A percentile compares a stretch with the other conserved stretches of the same genome.
Evolutionary conservation across 208 protist species (phyloP).

Genomic region (Leishmania aethiopica): DNA sequence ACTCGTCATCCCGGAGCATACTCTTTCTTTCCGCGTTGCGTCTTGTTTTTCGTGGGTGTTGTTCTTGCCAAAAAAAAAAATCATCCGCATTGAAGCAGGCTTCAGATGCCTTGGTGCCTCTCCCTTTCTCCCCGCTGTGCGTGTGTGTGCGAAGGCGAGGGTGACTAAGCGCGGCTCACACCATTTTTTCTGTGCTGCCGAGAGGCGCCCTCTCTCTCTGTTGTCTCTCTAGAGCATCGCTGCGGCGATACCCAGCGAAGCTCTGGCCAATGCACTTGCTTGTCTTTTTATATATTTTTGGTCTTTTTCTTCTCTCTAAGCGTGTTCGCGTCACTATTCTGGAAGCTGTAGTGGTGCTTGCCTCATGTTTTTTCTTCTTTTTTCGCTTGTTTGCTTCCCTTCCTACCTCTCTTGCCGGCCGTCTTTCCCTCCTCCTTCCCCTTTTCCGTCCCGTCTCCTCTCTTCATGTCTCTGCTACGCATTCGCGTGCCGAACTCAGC

Average conservation of each 20-base stretch:
- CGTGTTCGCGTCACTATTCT: not conserved
- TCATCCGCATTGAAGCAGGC: not conserved
- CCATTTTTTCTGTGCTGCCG: not conserved
- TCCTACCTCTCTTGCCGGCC: not conserved
- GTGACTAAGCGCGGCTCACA: not conserved
- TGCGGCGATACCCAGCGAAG: not conserved
- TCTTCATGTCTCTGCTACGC: slow-evolving; percentile 1
- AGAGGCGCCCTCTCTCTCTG: not conserved
- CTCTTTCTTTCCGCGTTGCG: not conserved
- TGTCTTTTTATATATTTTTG: not conserved
- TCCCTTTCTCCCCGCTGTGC: not conserved
- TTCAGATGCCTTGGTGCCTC: not conserved
- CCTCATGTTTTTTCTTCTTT: not conserved
- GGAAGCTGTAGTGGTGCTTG: not conserved
- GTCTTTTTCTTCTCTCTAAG: not conserved
- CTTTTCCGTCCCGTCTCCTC: not conserved
- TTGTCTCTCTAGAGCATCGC: not conserved
- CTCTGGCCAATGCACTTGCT: not conserved
- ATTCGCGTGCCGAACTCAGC: not conserved
- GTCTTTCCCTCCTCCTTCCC: not conserved
- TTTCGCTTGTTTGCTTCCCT: not conserved
- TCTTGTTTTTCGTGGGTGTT: too few species aligned
- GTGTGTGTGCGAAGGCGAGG: not conserved
- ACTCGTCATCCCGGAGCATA: not conserved
- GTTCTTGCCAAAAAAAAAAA: not conserved